Evolutionary conservation across 257 asterid species (phyloP).

Genomic region (Prunella vulgaris): DNA sequence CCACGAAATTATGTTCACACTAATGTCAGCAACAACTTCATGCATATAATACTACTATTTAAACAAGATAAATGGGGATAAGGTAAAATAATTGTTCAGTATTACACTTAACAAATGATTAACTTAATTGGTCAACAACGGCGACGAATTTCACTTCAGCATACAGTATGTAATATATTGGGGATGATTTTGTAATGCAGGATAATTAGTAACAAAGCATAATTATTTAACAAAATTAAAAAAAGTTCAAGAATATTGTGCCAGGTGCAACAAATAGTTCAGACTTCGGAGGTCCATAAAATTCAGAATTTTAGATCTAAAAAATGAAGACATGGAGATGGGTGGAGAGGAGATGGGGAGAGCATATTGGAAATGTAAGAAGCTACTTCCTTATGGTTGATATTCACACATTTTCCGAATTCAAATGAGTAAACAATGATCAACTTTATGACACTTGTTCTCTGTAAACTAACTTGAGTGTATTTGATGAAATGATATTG

Average conservation of each 20-base stretch:
- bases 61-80: not conserved
- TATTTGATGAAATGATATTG: not conserved
- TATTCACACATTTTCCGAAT: not conserved
- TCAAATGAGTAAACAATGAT: not conserved
- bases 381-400: not conserved
- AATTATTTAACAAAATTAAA: not conserved
- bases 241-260: not conserved
- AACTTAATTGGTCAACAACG: not conserved
- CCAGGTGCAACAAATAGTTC: not conserved
- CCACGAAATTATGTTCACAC: not conserved
- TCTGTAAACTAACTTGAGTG: not conserved
- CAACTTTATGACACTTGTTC: not conserved
- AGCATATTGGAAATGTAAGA: not conserved
- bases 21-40: not conserved
- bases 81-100: not conserved
- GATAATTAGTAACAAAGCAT: not conserved
- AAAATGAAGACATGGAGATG: not conserved
- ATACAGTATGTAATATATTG: not conserved
- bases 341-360: not conserved
- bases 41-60: not conserved
- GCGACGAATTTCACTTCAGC: not conserved
- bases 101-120: not conserved
- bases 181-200: not conserved
- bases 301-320: not conserved
- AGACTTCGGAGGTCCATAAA: not conserved